Base-by-base conservation (phyloP, 2,329 filamentous ascomycete genomes). In the Cordyceps militaris region DNA sequence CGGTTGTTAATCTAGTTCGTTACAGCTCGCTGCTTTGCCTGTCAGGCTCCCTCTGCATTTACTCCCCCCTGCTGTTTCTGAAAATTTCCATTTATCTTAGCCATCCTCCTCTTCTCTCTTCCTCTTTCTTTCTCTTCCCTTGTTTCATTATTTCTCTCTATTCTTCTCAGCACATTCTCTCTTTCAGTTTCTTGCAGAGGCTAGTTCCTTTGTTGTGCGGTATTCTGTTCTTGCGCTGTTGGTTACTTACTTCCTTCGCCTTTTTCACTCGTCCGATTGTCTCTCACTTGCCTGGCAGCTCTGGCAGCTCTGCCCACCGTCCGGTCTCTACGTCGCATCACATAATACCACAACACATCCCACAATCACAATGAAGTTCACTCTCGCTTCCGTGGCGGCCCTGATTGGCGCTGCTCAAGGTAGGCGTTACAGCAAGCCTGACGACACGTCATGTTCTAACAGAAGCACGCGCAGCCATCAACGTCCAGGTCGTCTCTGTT, bases 401-500 rank as follows among this genome's bases (percentile, higher is more conserved):
- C 71, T 84, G 50, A 63, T 77, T 67, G 72, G 76, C 67, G 59
- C 75, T 60, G 77, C 75, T 59, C 73, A 76, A 65, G 76, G 76
- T 79, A 73, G 42, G 72, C 16, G n/a, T 42, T 10, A 16, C 13
- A 19, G n/a, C n/a, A 19, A 6, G n/a, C 9, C n/a, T 21, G 23
- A n/a, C 19, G 6, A 36, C 2, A 13, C 9, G 10, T 21, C 19
- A 21, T 10, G 4, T n/a, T 10, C 51, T 54, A 23, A 54, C 40
- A 23, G 7, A 14, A 32, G 4, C 30, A 21, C 9, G 1, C 42
- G 4, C 46, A 74, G 73, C 71, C 51, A 59, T 70, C 55, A 60
- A 73, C 28, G 79, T 85, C 38, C 84, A 88, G 65, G 81, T 86
- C 59, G 82, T 91, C 57, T 80, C 82, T 61, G 88, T 91, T 58